Evolutionary conservation across 345 rosid species (phyloP).

Genomic region (Sonneratia caseolaris): DNA sequence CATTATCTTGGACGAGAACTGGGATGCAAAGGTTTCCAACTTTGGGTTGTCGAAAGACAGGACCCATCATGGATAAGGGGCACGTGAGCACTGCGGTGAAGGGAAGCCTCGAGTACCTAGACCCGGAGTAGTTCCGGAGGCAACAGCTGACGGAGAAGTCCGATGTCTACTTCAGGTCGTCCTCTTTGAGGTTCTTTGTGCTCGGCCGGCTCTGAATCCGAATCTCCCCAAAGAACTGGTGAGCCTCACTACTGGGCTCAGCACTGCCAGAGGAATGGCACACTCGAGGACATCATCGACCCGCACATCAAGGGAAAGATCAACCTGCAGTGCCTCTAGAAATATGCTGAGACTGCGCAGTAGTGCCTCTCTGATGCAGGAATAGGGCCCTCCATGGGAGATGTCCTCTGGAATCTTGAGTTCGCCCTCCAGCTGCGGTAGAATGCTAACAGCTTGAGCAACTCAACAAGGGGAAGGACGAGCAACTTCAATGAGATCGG

Average conservation of each 20-base stretch:
- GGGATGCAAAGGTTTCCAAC: conserved; percentile 80
- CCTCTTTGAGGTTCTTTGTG: conserved; percentile 60
- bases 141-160: conserved; percentile 81
- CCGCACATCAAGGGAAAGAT: conserved; percentile 44
- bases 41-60: conserved; percentile 68
- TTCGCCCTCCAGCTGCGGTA: conserved; percentile 49
- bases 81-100: conserved; percentile 81
- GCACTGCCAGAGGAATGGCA: conserved; percentile 39
- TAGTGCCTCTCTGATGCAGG: conserved; percentile 50
- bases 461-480: conserved; percentile 16
- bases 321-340: conserved; percentile 36
- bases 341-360: conserved; percentile 46
- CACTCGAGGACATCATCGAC: conserved; percentile 51
- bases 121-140: conserved; percentile 72
- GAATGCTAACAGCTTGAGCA: conserved; percentile 20
- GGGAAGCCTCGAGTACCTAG: conserved; percentile 81
- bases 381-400: conserved; percentile 56
- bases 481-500: conserved; percentile 15
- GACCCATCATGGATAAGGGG: conserved; percentile 62
- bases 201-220: conserved; percentile 64
- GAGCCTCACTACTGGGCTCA: conserved; percentile 83
- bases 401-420: conserved; percentile 63
- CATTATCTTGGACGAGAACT: conserved; percentile 66
- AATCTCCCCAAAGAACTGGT: conserved; percentile 66
- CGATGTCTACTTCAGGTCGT: conserved; percentile 78